These are phyloP conservation scores for Fusarium sp. DNA, from an alignment of 2,329 filamentous ascomycete species.

Conservation along the genomic window DNA sequence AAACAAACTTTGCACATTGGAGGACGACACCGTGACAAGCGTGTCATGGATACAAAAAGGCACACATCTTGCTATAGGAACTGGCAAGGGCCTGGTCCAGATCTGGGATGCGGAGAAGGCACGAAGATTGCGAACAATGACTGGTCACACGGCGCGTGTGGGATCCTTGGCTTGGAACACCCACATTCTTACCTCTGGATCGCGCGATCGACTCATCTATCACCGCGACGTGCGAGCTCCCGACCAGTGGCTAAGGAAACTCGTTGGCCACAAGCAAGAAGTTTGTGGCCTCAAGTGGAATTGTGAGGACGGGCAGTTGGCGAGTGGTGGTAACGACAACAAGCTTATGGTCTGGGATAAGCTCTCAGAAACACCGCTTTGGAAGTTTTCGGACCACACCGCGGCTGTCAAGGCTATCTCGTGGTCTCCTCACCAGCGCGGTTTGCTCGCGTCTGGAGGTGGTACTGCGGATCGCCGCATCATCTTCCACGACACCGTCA, in stretches of 20 bases:
- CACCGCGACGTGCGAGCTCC: constrained; percentile 94
- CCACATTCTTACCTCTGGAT: constrained; percentile 95
- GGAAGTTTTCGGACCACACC: constrained; percentile 93
- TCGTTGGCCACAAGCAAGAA: constrained; percentile 96
- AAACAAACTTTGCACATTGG: constrained; percentile 90
- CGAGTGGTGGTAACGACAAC: constrained; percentile 97
- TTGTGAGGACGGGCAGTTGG: constrained; percentile 90
- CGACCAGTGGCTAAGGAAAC: constrained; percentile 85
- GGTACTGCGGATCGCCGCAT: constrained; percentile 96
- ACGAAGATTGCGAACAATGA: constrained; percentile 91
- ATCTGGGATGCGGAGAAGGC: constrained; percentile 96
- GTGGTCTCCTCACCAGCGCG: constrained; percentile 96
- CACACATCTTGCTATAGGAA: constrained; percentile 94
- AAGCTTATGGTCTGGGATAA: constrained; percentile 99
- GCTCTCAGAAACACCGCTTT: constrained; percentile 87
- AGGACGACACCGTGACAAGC: constrained; percentile 93
- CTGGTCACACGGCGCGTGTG: constrained; percentile 90
- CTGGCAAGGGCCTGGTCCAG: constrained; percentile 90
- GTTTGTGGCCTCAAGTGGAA: constrained; percentile 98
- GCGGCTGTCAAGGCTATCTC: constrained; percentile 97
- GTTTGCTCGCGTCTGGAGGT: constrained; percentile 91
- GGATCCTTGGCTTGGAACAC: constrained; percentile 97
- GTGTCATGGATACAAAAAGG: constrained; percentile 99
- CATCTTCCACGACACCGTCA: constrained; percentile 95
- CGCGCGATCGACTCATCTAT: constrained; percentile 89